These are phyloP conservation scores for Tricholoma bakamatsutake DNA, from an alignment of 768 basidiomycete genomes.

Conservation along the genomic window DNA sequence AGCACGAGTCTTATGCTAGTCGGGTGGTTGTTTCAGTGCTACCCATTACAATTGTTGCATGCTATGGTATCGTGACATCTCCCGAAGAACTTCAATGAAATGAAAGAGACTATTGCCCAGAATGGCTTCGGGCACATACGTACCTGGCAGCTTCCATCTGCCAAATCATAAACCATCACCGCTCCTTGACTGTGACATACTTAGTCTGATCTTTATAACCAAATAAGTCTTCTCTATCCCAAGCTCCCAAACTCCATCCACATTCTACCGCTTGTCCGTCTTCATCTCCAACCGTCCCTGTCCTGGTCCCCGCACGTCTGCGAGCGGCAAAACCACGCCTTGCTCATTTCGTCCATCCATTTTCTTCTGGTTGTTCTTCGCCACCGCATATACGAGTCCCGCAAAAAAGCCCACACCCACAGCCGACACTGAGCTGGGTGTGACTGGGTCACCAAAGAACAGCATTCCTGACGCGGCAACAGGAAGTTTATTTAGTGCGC, in stretches of 20 bases:
- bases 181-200: too few relatives aligned
- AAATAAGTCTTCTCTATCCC: too few relatives aligned
- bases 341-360: slow-evolving; percentile 50
- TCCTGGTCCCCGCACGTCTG: slow-evolving; percentile 29
- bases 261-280: slow-evolving; percentile 9
- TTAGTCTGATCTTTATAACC: too few relatives aligned
- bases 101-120: too few relatives aligned
- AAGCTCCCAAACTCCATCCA: not conserved
- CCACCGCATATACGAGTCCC: slow-evolving; percentile 86
- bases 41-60: too few relatives aligned
- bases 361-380: slow-evolving; percentile 91
- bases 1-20: too few relatives aligned
- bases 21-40: too few relatives aligned
- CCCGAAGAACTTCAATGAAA: too few relatives aligned
- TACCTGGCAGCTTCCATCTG: too few relatives aligned
- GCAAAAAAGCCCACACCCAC: slow-evolving; percentile 87
- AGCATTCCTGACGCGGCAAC: slow-evolving; percentile 99
- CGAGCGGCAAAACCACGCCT: slow-evolving; percentile 56
- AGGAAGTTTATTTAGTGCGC: slow-evolving; percentile 94
- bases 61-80: too few relatives aligned
- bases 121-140: too few relatives aligned
- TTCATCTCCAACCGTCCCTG: not conserved
- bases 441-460: slow-evolving; percentile 91
- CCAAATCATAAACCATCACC: too few relatives aligned
- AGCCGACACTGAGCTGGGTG: slow-evolving; percentile 83